Conservation (phyloP, 2,329 filamentous ascomycete genomes). For the Fusarium metavorans region DNA sequence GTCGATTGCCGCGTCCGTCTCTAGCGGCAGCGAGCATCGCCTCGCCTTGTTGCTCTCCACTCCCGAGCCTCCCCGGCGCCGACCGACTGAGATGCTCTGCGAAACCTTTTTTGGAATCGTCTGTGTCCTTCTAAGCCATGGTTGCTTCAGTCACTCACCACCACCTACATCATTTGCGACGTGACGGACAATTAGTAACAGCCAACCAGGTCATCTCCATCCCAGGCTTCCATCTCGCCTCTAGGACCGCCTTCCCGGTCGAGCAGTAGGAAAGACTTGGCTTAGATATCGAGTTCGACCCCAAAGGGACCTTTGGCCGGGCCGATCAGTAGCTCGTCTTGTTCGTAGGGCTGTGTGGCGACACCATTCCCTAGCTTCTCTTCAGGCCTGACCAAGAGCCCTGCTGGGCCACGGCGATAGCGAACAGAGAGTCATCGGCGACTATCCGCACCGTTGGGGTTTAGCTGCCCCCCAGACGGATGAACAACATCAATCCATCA, state of each 20-base stretch:
- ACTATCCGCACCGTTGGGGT: slow-evolving; percentile 29
- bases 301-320: slow-evolving; percentile 34
- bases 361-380: slow-evolving; percentile 29
- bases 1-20: slow-evolving; percentile 25
- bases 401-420: neutral
- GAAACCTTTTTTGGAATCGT: too few relatives aligned
- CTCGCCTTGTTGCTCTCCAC: slow-evolving; percentile 26
- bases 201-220: slow-evolving; percentile 32
- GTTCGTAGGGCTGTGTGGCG: slow-evolving; percentile 48
- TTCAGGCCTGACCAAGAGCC: neutral
- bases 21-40: slow-evolving; percentile 23
- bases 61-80: slow-evolving; percentile 1
- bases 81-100: neutral
- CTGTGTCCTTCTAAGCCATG: neutral
- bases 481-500: slow-evolving; percentile 22
- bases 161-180: slow-evolving; percentile 4
- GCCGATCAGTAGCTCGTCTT: slow-evolving; percentile 37
- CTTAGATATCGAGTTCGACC: neutral
- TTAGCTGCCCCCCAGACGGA: slow-evolving; percentile 4
- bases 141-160: slow-evolving; percentile 8
- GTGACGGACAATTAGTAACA: slow-evolving; percentile 20
- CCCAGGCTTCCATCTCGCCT: slow-evolving; percentile 34
- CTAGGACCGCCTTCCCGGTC: slow-evolving; percentile 36
- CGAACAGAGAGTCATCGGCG: slow-evolving; percentile 11
- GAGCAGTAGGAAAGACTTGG: slow-evolving; percentile 1